Conservation (phyloP, 1,139 yeast species). For the Suhomyces ambrosiae region DNA sequence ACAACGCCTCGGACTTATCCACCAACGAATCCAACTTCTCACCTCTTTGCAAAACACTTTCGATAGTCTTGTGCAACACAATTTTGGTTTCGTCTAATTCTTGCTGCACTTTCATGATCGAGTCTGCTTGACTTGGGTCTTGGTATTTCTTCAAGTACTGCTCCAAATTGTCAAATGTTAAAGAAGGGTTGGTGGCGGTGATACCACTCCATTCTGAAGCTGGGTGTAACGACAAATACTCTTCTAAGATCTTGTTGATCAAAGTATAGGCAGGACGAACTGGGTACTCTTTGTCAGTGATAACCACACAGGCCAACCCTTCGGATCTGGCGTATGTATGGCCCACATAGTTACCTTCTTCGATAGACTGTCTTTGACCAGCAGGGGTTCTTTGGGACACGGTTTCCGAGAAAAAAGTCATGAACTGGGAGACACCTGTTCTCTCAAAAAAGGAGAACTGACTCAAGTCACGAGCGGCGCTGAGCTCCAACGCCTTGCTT, state of each 20-base stretch:
- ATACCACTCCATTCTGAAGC: slow-evolving; percentile 65
- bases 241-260: slow-evolving; percentile 87
- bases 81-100: slow-evolving; percentile 97
- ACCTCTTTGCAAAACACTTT: slow-evolving; percentile 91
- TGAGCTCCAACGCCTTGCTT: slow-evolving; percentile 71
- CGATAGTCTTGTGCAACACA: slow-evolving; percentile 93
- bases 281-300: slow-evolving; percentile 94
- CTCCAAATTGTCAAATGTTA: slow-evolving; percentile 65
- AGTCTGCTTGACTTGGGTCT: slow-evolving; percentile 96
- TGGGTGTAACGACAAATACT: slow-evolving; percentile 84
- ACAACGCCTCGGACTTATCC: slow-evolving; percentile 91
- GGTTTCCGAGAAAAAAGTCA: slow-evolving; percentile 92
- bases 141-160: slow-evolving; percentile 81
- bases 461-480: slow-evolving; percentile 78
- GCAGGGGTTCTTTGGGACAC: slow-evolving; percentile 84
- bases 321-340: slow-evolving; percentile 90
- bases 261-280: slow-evolving; percentile 96
- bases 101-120: slow-evolving; percentile 95
- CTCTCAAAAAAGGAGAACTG: slow-evolving; percentile 89
- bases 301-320: slow-evolving; percentile 90
- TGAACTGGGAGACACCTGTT: slow-evolving; percentile 76
- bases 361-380: slow-evolving; percentile 93
- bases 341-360: slow-evolving; percentile 88
- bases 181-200: slow-evolving; percentile 48
- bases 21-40: slow-evolving; percentile 93